Evolutionary conservation across 208 protist genomes (phyloP).

Genomic region (Trypanosoma mega): DNA sequence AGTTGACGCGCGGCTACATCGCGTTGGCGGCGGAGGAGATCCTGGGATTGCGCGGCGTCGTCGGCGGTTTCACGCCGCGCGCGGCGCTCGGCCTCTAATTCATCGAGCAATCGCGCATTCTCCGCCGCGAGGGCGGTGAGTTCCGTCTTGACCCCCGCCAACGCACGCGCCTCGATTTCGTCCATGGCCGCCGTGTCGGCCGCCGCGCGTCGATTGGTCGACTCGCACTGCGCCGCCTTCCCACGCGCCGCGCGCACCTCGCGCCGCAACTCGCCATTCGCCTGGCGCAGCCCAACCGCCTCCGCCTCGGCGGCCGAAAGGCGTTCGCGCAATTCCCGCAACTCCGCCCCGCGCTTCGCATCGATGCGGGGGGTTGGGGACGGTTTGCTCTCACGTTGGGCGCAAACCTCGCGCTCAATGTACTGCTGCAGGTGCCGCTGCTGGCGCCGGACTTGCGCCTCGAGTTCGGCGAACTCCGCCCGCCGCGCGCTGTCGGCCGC

Average conservation of each 20-base stretch:
- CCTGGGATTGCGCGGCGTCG: conserved; percentile 11
- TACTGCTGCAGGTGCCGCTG: conserved; percentile 25
- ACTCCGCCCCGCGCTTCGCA: conserved; percentile 2
- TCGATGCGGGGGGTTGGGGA: too few relatives aligned
- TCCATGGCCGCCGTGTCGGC: conserved; percentile 10
- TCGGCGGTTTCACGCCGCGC: conserved; percentile 6
- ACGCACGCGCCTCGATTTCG: conserved; percentile 8
- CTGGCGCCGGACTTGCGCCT: conserved; percentile 23
- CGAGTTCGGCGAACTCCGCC: conserved; percentile 22
- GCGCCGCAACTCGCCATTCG: too few relatives aligned
- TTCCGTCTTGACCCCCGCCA: neutral
- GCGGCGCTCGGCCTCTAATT: conserved; percentile 8
- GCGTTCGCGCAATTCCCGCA: conserved; percentile 10
- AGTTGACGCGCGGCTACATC: conserved; percentile 7
- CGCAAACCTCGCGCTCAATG: conserved; percentile 7
- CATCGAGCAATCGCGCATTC: conserved; percentile 22
- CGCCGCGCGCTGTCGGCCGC: conserved; percentile 21
- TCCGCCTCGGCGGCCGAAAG: conserved; percentile 7
- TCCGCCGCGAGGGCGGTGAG: conserved; percentile 20
- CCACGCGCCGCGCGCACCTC: too few relatives aligned
- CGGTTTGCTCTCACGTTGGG: too few relatives aligned
- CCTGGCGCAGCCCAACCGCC: too few relatives aligned
- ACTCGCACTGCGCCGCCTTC: conserved; percentile 2
- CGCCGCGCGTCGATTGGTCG: neutral
- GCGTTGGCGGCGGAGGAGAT: conserved; percentile 3